A percentile compares a stretch with the other conserved stretches of the same genome.
These are phyloP conservation scores for Boletellus sp. DNA, from an alignment of 1,284 basidiomycete genomes.

Conservation along the genomic window DNA sequence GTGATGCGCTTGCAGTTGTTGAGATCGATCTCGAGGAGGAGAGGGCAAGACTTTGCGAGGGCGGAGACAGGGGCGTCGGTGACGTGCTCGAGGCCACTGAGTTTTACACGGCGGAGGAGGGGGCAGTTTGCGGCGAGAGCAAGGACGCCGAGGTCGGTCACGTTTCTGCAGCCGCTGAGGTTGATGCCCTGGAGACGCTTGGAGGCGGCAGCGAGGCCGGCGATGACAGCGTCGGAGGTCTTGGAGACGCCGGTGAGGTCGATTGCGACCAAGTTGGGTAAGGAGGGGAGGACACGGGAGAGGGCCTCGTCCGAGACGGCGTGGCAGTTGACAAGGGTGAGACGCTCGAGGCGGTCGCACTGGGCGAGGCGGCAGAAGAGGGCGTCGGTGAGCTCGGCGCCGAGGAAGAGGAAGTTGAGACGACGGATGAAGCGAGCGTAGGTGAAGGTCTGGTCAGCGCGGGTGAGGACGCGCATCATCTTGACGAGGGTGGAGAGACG, in stretches of 20 bases:
- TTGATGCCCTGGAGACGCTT: slow-evolving; percentile 90
- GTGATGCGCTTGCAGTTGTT: slow-evolving; percentile 80
- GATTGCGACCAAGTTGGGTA: slow-evolving; percentile 81
- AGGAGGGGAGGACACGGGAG: slow-evolving; percentile 62
- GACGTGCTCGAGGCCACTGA: slow-evolving; percentile 72
- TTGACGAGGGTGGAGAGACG: slow-evolving; percentile 71
- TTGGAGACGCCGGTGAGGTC: slow-evolving; percentile 79
- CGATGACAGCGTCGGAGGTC: slow-evolving; percentile 69
- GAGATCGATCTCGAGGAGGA: slow-evolving; percentile 93
- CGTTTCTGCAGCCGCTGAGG: slow-evolving; percentile 77
- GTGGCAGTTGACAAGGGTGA: slow-evolving; percentile 86
- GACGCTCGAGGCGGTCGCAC: slow-evolving; percentile 85
- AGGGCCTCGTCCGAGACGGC: slow-evolving; percentile 70
- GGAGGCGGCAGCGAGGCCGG: slow-evolving; percentile 68
- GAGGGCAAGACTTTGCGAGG: slow-evolving; percentile 79
- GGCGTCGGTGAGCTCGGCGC: slow-evolving; percentile 72
- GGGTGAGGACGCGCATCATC: slow-evolving; percentile 67
- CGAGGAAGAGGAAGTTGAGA: slow-evolving; percentile 83
- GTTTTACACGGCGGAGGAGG: slow-evolving; percentile 83
- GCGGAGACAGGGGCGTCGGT: slow-evolving; percentile 80
- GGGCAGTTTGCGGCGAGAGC: slow-evolving; percentile 76
- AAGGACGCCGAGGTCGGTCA: slow-evolving; percentile 78
- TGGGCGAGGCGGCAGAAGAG: slow-evolving; percentile 71
- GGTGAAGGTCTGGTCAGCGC: slow-evolving; percentile 72
- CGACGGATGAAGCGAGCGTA: slow-evolving; percentile 89